Conservation (phyloP, 306 rosid species). For the Purshia tridentata region DNA sequence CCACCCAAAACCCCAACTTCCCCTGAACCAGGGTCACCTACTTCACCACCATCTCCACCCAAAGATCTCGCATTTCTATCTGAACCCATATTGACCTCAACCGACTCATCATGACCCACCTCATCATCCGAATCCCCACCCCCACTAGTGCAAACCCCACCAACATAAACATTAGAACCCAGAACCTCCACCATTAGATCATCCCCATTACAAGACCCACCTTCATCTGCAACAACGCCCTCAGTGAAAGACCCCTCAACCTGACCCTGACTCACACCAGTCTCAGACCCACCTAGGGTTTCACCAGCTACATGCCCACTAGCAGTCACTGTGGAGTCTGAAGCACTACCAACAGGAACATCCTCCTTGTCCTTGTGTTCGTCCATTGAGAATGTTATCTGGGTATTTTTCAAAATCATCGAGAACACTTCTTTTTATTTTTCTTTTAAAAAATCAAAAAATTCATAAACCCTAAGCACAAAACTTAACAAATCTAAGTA, state of each 20-base stretch:
- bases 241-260: slow-evolving; percentile 37
- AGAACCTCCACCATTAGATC: slow-evolving; percentile 78
- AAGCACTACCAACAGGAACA: slow-evolving; percentile 33
- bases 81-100: slow-evolving; percentile 29
- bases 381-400: slow-evolving; percentile 62
- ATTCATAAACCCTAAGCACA: slow-evolving; percentile 43
- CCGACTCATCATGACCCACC: slow-evolving; percentile 26
- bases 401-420: slow-evolving; percentile 33
- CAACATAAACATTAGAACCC: slow-evolving; percentile 74
- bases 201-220: slow-evolving; percentile 61
- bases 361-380: slow-evolving; percentile 46
- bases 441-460: not conserved
- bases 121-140: slow-evolving; percentile 34
- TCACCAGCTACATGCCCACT: slow-evolving; percentile 41
- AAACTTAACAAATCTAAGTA: slow-evolving; percentile 23
- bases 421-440: not conserved
- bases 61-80: slow-evolving; percentile 30
- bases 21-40: slow-evolving; percentile 15
- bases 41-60: slow-evolving; percentile 18
- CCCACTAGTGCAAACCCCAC: slow-evolving; percentile 70
- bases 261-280: slow-evolving; percentile 24
- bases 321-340: slow-evolving; percentile 42
- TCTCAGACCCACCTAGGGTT: slow-evolving; percentile 31
- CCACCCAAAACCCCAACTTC: slow-evolving; percentile 26
- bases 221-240: slow-evolving; percentile 37